Evolutionary conservation across 2,329 filamentous ascomycete species (phyloP).

Genomic region (Ophiostoma piceae): DNA sequence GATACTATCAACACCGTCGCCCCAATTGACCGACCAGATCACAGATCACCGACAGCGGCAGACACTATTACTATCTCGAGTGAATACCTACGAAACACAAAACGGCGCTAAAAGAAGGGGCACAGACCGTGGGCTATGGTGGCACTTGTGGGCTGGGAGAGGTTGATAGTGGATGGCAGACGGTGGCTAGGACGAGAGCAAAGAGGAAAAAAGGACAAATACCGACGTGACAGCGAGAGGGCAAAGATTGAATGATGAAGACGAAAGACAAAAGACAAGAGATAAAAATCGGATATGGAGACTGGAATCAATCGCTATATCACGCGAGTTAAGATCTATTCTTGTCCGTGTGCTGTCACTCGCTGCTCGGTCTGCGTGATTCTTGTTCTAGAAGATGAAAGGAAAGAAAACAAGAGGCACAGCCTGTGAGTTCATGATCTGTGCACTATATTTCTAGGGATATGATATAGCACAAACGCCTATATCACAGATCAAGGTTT

Average conservation of each 20-base stretch:
- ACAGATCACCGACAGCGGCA: background rate
- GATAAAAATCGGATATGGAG: background rate
- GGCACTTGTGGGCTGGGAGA: background rate
- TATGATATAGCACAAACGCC: background rate
- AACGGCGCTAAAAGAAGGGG: background rate
- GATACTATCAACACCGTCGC: background rate
- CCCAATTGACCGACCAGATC: background rate
- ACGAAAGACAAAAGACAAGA: background rate
- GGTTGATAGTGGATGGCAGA: background rate
- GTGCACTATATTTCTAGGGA: background rate
- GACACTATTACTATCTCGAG: no score
- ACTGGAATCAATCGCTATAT: background rate
- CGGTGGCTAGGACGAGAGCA: background rate
- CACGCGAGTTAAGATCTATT: background rate
- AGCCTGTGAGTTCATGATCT: background rate
- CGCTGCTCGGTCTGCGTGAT: background rate
- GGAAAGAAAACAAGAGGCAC: background rate
- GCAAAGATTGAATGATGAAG: background rate
- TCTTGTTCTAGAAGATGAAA: background rate
- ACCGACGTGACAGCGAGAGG: background rate
- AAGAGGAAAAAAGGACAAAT: background rate
- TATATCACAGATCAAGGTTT: background rate
- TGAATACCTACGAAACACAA: background rate
- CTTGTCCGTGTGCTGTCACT: background rate
- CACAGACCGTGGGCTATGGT: conserved; percentile 7